A percentile compares a stretch with the other conserved stretches of the same genome.
Evolutionary conservation across 805 yeast genomes (phyloP).

Genomic region (Pachysolen tannophilus): DNA sequence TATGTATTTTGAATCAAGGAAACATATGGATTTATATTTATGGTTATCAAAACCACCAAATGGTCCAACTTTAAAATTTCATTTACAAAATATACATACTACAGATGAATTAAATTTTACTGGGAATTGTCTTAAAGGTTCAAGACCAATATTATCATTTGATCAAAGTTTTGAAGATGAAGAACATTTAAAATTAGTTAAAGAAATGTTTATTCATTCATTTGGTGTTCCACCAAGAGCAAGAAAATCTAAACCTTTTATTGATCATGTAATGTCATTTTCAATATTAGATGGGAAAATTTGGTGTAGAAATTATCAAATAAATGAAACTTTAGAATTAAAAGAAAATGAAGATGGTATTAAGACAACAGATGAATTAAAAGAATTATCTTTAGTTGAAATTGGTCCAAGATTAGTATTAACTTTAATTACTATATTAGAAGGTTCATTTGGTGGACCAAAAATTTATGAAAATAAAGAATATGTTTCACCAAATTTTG

Average conservation of each 20-base stretch:
- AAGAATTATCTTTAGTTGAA: slow-evolving; percentile 76
- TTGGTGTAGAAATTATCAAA: slow-evolving; percentile 95
- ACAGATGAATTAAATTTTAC: slow-evolving; percentile 94
- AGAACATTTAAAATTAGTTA: slow-evolving; percentile 62
- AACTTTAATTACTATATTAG: slow-evolving; percentile 83
- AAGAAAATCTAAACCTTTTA: slow-evolving; percentile 86
- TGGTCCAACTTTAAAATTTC: slow-evolving; percentile 94
- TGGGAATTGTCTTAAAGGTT: slow-evolving; percentile 92
- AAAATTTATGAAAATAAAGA: slow-evolving; percentile 95
- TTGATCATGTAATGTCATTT: slow-evolving; percentile 92
- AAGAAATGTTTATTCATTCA: slow-evolving; percentile 72
- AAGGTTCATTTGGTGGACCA: slow-evolving; percentile 97
- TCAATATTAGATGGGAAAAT: slow-evolving; percentile 87
- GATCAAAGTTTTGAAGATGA: slow-evolving; percentile 72
- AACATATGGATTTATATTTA: slow-evolving; percentile 88
- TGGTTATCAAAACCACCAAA: slow-evolving; percentile 97
- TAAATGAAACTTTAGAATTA: slow-evolving; percentile 56
- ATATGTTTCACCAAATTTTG: slow-evolving; percentile 92
- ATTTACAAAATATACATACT: slow-evolving; percentile 90
- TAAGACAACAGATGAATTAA: slow-evolving; percentile 23
- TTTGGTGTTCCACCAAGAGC: slow-evolving; percentile 96
- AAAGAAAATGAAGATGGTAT: slow-evolving; percentile 32
- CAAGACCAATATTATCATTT: slow-evolving; percentile 88
- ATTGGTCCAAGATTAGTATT: slow-evolving; percentile 95
- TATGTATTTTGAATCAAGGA: slow-evolving; percentile 90